These are phyloP conservation scores for Phylloporus rhodoxanthus DNA, from an alignment of 768 basidiomycete genomes.

Conservation along the genomic window DNA sequence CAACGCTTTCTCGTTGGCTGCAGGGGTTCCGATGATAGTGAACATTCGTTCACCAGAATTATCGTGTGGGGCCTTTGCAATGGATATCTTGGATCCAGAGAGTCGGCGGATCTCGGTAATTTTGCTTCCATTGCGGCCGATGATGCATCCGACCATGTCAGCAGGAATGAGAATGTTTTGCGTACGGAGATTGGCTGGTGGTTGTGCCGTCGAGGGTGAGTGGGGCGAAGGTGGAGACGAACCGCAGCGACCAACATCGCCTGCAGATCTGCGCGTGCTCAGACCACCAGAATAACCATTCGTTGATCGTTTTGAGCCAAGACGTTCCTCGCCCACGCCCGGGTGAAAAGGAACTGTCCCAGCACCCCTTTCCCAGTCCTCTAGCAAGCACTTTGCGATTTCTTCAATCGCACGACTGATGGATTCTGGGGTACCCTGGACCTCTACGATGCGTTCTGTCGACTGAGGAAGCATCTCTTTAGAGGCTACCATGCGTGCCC, in stretches of 20 bases:
- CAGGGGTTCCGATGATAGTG: constrained; percentile 93
- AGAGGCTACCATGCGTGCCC: constrained; percentile 96
- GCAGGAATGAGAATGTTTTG: constrained; percentile 99
- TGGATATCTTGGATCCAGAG: constrained; percentile 96
- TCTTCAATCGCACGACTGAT: constrained; percentile 93
- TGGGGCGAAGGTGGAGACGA: constrained; percentile 35
- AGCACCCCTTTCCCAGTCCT: constrained; percentile 92
- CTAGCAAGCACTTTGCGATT: constrained; percentile 90
- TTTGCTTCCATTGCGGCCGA: constrained; percentile 94
- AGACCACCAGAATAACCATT: constrained; percentile 49
- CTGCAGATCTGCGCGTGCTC: constrained; percentile 58
- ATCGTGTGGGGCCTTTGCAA: constrained; percentile 98
- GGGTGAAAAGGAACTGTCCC: constrained; percentile 97
- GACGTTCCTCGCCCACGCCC: constrained; percentile 69
- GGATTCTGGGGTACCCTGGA: constrained; percentile 87
- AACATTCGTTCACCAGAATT: constrained; percentile 99
- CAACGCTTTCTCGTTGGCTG: constrained; percentile 95
- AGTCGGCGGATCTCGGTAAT: constrained; percentile 98
- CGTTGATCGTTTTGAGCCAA: constrained; percentile 42
- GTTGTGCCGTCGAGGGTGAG: constrained; percentile 46
- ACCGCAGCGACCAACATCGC: constrained; percentile 43
- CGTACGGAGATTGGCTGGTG: constrained; percentile 81
- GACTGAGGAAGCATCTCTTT: constrained; percentile 99
- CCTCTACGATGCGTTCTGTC: constrained; percentile 97
- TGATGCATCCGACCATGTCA: constrained; percentile 98